Conservation (phyloP, 2,329 filamentous ascomycete genomes). For the Cladosporium halotolerans region DNA sequence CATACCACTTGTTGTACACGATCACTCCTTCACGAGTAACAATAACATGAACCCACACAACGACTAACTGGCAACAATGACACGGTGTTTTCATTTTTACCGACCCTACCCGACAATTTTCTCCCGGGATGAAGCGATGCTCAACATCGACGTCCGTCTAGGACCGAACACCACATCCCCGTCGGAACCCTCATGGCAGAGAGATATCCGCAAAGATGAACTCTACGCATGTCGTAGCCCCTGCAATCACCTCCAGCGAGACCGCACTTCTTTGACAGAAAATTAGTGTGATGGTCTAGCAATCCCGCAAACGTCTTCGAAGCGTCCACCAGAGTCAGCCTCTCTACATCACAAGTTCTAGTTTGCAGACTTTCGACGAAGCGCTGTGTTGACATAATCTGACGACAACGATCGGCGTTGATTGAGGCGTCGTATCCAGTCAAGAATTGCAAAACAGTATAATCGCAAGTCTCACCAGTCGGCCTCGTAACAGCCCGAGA, state of each 20-base stretch:
- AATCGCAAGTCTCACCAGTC: background rate
- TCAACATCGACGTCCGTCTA: too few species aligned
- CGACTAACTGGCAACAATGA: too few species aligned
- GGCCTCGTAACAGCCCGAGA: background rate
- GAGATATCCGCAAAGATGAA: background rate
- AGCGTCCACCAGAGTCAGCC: background rate
- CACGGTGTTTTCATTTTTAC: too few species aligned
- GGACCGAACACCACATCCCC: too few species aligned
- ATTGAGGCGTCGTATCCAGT: background rate
- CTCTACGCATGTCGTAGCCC: background rate
- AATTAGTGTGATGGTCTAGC: background rate
- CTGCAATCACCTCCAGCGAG: background rate
- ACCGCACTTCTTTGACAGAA: background rate
- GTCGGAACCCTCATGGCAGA: background rate
- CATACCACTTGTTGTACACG: too few species aligned
- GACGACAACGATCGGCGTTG: background rate
- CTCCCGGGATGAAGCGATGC: too few species aligned
- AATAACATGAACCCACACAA: too few species aligned
- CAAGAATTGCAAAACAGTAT: background rate
- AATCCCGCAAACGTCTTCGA: background rate
- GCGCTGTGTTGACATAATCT: background rate
- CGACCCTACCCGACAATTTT: too few species aligned
- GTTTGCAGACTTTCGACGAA: background rate
- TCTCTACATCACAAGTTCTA: background rate
- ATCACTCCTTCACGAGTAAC: too few species aligned